phyloP scores from a whole-genome alignment of 2,329 filamentous ascomycete species.

The Dactylellina cionopaga region DNA sequence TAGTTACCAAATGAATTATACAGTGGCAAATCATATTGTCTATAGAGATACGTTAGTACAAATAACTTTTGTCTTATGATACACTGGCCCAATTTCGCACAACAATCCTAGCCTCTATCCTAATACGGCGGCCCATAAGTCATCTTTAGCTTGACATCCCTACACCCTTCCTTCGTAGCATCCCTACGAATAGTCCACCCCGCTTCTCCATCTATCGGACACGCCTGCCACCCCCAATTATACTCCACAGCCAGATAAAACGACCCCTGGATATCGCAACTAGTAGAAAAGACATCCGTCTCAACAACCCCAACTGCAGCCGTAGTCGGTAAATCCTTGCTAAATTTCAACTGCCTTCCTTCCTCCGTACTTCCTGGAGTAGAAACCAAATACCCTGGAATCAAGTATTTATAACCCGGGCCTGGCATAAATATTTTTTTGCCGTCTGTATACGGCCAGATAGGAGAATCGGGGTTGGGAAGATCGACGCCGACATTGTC shows the following conservation, averaged over 20 bases:
- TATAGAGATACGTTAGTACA: too few relatives aligned
- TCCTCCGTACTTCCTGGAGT: background rate
- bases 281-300: conserved; percentile 39
- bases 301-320: conserved; percentile 2
- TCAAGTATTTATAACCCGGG: conserved; percentile 45
- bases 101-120: too few relatives aligned
- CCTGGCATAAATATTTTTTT: conserved; percentile 35
- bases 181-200: conserved; percentile 37
- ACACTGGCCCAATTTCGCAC: too few relatives aligned
- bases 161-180: conserved; percentile 19
- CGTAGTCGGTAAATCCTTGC: conserved; percentile 20
- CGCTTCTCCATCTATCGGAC: conserved; percentile 4
- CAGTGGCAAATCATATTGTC: too few relatives aligned
- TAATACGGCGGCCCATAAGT: conserved; percentile 45
- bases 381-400: conserved; percentile 36
- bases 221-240: conserved; percentile 41
- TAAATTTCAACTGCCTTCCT: conserved; percentile 40
- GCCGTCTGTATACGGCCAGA: conserved; percentile 37
- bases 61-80: too few relatives aligned
- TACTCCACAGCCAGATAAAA: conserved; percentile 38
- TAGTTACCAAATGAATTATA: too few relatives aligned
- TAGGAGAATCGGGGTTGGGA: conserved; percentile 31
- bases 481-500: conserved; percentile 39
- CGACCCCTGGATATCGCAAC: conserved; percentile 35
- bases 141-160: conserved; percentile 48